phyloP scores from a whole-genome alignment of 108 stramenopile genomes.

The Cyclostephanos invisitatus region DNA sequence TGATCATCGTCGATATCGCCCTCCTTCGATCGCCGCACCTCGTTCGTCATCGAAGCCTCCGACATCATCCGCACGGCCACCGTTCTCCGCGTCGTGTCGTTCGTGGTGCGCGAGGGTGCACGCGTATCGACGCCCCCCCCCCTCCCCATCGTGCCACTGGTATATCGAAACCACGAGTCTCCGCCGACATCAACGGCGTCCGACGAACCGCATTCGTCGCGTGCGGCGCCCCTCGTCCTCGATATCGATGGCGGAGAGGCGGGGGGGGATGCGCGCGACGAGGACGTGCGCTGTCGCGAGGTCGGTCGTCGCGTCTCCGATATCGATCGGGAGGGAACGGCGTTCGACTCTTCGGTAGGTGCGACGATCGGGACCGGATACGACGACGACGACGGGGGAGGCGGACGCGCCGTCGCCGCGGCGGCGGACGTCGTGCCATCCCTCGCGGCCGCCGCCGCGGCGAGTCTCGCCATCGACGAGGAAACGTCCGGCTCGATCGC shows the following conservation, averaged over 20 bases:
- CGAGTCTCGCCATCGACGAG: background rate
- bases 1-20: background rate
- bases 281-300: background rate
- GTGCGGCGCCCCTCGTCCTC: background rate
- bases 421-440: background rate
- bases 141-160: slow-evolving; percentile 14
- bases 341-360: background rate
- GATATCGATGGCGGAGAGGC: background rate
- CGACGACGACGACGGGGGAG: background rate
- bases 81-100: background rate
- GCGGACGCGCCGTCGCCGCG: background rate
- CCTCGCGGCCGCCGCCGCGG: background rate
- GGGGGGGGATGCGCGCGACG: background rate
- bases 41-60: background rate
- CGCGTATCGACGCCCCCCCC: background rate
- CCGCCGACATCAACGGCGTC: background rate
- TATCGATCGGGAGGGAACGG: background rate
- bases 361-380: background rate
- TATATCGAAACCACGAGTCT: slow-evolving; percentile 27
- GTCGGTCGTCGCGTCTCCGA: background rate
- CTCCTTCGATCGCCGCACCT: background rate
- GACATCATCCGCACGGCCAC: background rate
- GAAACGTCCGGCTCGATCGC: background rate
- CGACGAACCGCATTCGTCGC: background rate
- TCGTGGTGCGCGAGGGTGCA: slow-evolving; percentile 1